Evolutionary conservation across 2,329 filamentous ascomycete genomes (phyloP), one percentile per base, ranked within the genome.

Genomic region (Aureobasidium sp.): DNA sequence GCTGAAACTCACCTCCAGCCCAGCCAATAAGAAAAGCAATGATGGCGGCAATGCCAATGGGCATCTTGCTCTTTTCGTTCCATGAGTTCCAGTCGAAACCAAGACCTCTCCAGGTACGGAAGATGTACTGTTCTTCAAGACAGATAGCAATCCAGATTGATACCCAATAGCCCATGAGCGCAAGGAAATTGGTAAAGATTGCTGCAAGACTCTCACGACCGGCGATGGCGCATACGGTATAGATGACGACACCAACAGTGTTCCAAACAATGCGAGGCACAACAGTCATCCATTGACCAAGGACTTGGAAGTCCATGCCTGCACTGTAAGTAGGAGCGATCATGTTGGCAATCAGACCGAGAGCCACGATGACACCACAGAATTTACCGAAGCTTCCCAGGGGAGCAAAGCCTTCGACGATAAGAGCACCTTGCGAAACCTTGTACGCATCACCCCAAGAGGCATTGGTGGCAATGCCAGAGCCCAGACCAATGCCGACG

Each of bases 151-250:
- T 78, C 83, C 84, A 87, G 48, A 87, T 82, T 14, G 79, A 79
- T 16, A 87, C 79, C 85, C 85, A 89, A 71, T 88, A 89, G 1
- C 86, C 86, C 82, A 89, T 88, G 27, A 89, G 73, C 0, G 85
- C 84, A 5, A 89, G 77, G 70, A 89, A 88, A 69, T 88, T 88
- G 11, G 82, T 84, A 69, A 89, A 87, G 62, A 89, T 86, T 30
- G 78, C 78, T 0, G 84, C 81, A 2, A 89, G 77, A 65, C 85
- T 73, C 29, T 79, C 77, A 14, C 85, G 79, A 0, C 86, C 86
- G 0, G 80, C 85, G 16, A 88, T 76, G 0, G 85, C 85, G 66
- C 85, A 86, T 32, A 86, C 80, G 9, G 83, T 83, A 68, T 84
- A 86, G 48, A 88, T 81, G 42, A 88, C 72, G 0, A 84, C 80